Conservation (phyloP, 129 eudicot species). For the Silybum marianum region DNA sequence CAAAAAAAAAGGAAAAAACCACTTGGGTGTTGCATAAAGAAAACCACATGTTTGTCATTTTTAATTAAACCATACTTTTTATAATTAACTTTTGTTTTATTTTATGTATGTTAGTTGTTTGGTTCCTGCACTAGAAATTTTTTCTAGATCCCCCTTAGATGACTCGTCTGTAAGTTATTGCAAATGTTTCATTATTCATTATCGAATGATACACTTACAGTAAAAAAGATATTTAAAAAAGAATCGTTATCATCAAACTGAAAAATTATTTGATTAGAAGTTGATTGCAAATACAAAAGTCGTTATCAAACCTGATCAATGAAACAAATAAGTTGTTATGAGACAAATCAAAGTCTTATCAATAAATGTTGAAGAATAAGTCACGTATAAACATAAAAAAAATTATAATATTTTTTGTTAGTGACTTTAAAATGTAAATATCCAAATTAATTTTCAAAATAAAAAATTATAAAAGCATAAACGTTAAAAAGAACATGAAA, state of each 20-base stretch:
- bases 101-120: neutral
- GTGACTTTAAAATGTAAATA: neutral
- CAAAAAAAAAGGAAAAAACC: too few relatives aligned
- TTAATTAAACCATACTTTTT: too few relatives aligned
- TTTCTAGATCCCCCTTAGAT: neutral
- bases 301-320: conserved; percentile 1
- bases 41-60: neutral
- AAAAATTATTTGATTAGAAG: neutral
- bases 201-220: neutral
- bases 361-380: conserved; percentile 1
- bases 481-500: neutral
- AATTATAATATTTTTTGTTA: neutral
- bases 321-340: neutral
- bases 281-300: neutral
- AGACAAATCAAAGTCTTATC: conserved; percentile 23
- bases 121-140: neutral
- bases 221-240: too few relatives aligned
- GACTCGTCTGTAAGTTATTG: neutral
- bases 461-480: neutral
- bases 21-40: neutral
- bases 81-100: too few relatives aligned
- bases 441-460: neutral
- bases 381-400: neutral
- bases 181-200: neutral
- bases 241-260: neutral